phyloP scores from a whole-genome alignment of 225 moss, liverwort and hornwort genomes.

The Thuidium tamariscinum region DNA sequence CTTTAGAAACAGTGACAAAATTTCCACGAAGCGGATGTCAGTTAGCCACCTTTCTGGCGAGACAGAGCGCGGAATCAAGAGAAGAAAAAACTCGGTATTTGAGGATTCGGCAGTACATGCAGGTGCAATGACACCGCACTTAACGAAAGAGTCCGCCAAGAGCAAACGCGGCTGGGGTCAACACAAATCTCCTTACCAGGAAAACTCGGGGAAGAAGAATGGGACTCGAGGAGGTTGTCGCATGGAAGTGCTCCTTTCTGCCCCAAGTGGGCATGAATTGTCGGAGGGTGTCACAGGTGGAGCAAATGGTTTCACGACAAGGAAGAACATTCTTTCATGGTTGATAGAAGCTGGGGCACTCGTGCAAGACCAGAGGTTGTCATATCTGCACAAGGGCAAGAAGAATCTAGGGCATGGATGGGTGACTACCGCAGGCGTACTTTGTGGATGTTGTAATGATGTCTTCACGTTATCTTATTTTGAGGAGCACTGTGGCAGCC shows the following conservation, averaged over 20 bases:
- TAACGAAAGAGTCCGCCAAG: conserved; percentile 24
- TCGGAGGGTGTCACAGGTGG: conserved; percentile 27
- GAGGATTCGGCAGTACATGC: conserved; percentile 13
- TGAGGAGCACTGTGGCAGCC: conserved; percentile 91
- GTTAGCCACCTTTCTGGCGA: conserved; percentile 25
- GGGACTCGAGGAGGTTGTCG: conserved; percentile 60
- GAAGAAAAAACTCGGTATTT: conserved; percentile 18
- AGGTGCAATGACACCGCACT: conserved; percentile 8
- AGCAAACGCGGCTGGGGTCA: conserved; percentile 33
- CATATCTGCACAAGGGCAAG: conserved; percentile 60
- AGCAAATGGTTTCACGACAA: conserved; percentile 7
- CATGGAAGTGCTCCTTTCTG: conserved; percentile 81
- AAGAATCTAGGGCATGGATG: conserved; percentile 57
- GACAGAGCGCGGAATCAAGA: conserved; percentile 23
- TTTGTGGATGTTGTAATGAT: conserved; percentile 66
- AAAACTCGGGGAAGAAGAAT: conserved; percentile 65
- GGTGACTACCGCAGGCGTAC: conserved; percentile 70
- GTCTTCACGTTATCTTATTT: conserved; percentile 77
- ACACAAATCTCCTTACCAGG: conserved; percentile 13
- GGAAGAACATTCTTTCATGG: conserved; percentile 85
- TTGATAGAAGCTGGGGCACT: conserved; percentile 72
- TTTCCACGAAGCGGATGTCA: conserved; percentile 14
- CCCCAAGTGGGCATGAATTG: conserved; percentile 34
- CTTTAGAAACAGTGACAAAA: conserved; percentile 10
- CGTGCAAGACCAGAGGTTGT: conserved; percentile 51